phyloP scores from a whole-genome alignment of 2,329 filamentous ascomycete species.

The Colletotrichum neosansevieriae region DNA sequence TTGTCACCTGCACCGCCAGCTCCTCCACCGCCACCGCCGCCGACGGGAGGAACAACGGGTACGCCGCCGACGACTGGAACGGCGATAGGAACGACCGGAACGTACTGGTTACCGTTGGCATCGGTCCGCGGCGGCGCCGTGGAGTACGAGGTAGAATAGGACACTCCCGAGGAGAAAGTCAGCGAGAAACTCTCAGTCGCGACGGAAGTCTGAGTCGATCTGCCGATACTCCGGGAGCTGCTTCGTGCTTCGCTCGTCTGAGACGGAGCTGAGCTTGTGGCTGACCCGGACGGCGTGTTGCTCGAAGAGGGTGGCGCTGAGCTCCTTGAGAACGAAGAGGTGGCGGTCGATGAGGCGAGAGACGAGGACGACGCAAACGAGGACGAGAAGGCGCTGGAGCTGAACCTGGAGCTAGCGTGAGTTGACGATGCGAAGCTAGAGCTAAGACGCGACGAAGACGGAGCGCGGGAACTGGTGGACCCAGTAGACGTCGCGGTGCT shows the following conservation, averaged over 20 bases:
- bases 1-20: slow-evolving; percentile 8
- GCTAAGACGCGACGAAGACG: slow-evolving; percentile 1
- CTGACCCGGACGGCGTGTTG: slow-evolving; percentile 4
- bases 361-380: not conserved
- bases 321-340: not conserved
- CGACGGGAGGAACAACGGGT: not conserved
- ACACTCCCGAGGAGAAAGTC: slow-evolving; percentile 20
- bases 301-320: not conserved
- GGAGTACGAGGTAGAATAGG: slow-evolving; percentile 7
- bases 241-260: not conserved
- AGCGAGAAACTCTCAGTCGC: not conserved
- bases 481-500: not conserved
- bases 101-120: slow-evolving; percentile 9
- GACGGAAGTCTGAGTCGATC: slow-evolving; percentile 15
- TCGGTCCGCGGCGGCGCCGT: slow-evolving; percentile 11
- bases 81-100: slow-evolving; percentile 7
- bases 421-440: not conserved
- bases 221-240: slow-evolving; percentile 1
- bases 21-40: slow-evolving; percentile 9
- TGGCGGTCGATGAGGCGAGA: not conserved
- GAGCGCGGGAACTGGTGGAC: not conserved
- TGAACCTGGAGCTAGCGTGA: not conserved
- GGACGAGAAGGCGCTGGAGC: not conserved
- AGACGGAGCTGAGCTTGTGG: not conserved
- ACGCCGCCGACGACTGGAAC: slow-evolving; percentile 7